A percentile compares a stretch with the other conserved stretches of the same genome.
phyloP scores from a whole-genome alignment of 768 basidiomycete species.

The Tylopilus vinaceipallidus region DNA sequence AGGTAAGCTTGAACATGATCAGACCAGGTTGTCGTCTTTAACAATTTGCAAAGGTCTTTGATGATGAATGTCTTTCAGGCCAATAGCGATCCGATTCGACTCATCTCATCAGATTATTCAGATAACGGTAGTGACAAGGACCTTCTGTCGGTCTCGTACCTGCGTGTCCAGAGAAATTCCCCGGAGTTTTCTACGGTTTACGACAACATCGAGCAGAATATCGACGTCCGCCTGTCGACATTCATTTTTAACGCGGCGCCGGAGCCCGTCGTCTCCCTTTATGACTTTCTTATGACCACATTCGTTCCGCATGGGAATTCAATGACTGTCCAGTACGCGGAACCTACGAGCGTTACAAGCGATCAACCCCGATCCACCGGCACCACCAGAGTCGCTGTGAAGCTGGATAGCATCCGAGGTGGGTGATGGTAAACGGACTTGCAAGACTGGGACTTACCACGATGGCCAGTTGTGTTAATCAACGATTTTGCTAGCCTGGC shows the following conservation, averaged over 20 bases:
- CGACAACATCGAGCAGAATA: conserved; percentile 84
- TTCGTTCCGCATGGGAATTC: conserved; percentile 59
- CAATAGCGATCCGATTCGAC: conserved; percentile 49
- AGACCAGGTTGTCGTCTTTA: conserved; percentile 3
- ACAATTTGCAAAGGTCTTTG: conserved; percentile 52
- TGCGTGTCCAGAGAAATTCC: conserved; percentile 75
- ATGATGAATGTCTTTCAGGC: conserved; percentile 71
- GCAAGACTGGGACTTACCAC: conserved; percentile 10
- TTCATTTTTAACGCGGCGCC: conserved; percentile 87
- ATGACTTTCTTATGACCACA: conserved; percentile 97
- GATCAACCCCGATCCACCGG: conserved; percentile 28
- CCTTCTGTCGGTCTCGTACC: conserved; percentile 77
- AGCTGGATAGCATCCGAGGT: conserved; percentile 85
- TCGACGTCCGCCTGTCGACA: conserved; percentile 86
- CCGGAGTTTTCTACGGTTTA: conserved; percentile 80
- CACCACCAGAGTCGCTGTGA: conserved; percentile 79
- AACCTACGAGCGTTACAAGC: conserved; percentile 1
- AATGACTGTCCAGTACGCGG: conserved; percentile 6
- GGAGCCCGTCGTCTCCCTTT: conserved; percentile 85
- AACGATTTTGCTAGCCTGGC: conserved; percentile 71
- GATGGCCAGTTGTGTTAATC: conserved; percentile 64
- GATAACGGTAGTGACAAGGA: conserved; percentile 49
- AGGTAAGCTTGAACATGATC: conserved; percentile 42
- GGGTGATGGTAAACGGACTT: conserved; percentile 16
- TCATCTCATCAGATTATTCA: conserved; percentile 60